These are phyloP conservation scores for Carex littledalei DNA, from an alignment of 176 grass and related monocot genomes.

Conservation along the genomic window DNA sequence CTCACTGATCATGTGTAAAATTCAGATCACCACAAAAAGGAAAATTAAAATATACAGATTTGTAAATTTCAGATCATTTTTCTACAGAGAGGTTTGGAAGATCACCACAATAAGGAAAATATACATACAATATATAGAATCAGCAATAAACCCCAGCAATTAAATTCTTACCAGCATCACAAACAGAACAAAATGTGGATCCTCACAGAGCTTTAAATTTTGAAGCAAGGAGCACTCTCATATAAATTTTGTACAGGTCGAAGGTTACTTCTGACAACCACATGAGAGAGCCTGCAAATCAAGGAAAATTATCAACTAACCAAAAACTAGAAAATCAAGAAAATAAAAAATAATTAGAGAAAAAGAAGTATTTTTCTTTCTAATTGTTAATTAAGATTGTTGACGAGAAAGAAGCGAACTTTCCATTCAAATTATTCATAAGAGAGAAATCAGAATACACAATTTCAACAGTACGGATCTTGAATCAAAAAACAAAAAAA, in stretches of 20 bases:
- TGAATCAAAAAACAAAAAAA: background rate
- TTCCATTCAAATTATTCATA: background rate
- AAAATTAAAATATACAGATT: no score
- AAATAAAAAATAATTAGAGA: background rate
- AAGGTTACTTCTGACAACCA: slow-evolving; percentile 69
- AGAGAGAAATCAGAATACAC: background rate
- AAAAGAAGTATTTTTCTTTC: background rate
- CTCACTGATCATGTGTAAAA: no score
- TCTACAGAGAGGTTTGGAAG: no score
- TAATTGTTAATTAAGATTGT: background rate
- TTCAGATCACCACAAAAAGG: no score
- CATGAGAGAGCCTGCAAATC: slow-evolving; percentile 42
- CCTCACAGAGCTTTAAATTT: background rate
- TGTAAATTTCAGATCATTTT: no score
- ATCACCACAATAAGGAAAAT: background rate
- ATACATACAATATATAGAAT: no score
- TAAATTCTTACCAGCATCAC: no score
- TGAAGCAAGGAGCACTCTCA: no score
- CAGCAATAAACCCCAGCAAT: no score
- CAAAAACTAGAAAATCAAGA: slow-evolving; percentile 7
- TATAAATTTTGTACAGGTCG: slow-evolving; percentile 42
- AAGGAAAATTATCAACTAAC: slow-evolving; percentile 21
- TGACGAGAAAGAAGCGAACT: background rate
- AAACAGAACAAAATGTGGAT: no score
- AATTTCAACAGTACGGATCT: background rate